Conservation (phyloP, 2,329 filamentous ascomycete genomes). For the Pseudofabraea citricarpa region DNA sequence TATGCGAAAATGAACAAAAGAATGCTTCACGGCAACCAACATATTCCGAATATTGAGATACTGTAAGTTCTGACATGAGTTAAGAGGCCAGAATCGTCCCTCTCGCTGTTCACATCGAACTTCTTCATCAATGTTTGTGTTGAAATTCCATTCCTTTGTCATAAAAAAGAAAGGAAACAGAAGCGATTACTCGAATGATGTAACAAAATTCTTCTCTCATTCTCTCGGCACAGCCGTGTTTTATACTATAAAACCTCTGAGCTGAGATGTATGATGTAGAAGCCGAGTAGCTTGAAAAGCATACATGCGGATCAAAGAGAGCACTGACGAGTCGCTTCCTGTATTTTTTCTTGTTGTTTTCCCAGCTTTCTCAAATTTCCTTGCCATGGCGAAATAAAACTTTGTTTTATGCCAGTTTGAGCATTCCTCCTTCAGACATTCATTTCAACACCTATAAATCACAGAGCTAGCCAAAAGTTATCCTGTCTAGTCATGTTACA, state of each 20-base stretch:
- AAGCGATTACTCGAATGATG: slow-evolving; percentile 22
- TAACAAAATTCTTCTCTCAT: slow-evolving; percentile 16
- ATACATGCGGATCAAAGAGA: slow-evolving; percentile 56
- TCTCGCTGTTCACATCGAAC: slow-evolving; percentile 9
- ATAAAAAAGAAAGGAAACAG: background rate
- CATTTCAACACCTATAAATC: no score
- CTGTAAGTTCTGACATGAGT: background rate
- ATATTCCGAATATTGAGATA: no score
- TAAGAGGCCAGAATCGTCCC: background rate
- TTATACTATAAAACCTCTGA: slow-evolving; percentile 34
- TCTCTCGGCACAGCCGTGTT: slow-evolving; percentile 9
- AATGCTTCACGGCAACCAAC: background rate
- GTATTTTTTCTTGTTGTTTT: background rate
- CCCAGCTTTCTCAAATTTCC: no score
- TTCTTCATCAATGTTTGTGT: slow-evolving; percentile 20
- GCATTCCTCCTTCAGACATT: no score
- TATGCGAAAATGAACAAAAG: slow-evolving; percentile 7
- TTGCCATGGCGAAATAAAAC: no score
- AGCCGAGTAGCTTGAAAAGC: slow-evolving; percentile 26
- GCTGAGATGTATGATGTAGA: slow-evolving; percentile 19
- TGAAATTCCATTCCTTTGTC: background rate
- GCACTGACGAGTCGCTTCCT: slow-evolving; percentile 40
- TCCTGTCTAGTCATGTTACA: no score
- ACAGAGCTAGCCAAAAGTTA: no score
- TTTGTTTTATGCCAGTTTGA: no score